Conservation (phyloP, 208 protist genomes). For the Trypanosoma grayi region DNA sequence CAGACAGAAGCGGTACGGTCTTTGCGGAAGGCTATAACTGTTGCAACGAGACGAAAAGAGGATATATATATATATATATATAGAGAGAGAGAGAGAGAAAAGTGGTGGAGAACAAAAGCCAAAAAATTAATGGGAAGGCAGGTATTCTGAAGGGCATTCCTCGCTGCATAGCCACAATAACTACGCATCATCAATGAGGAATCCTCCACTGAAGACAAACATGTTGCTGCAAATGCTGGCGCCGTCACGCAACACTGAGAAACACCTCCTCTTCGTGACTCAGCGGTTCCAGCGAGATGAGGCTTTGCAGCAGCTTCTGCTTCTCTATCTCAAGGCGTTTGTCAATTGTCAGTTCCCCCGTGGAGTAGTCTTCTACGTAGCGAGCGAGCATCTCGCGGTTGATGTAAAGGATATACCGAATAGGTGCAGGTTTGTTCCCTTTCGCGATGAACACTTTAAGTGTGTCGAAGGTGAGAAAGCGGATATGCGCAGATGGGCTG, state of each 20-base stretch:
- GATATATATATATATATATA: too few species aligned
- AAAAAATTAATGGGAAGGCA: too few species aligned
- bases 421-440: conserved; percentile 30
- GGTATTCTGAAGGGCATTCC: too few species aligned
- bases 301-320: conserved; percentile 26
- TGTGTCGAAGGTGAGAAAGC: conserved; percentile 28
- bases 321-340: conserved; percentile 24
- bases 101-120: too few species aligned
- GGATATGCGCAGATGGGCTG: conserved; percentile 24
- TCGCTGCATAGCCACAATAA: too few species aligned
- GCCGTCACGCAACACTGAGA: conserved; percentile 5
- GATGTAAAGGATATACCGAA: conserved; percentile 32
- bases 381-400: conserved; percentile 35
- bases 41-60: too few species aligned
- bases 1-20: neutral
- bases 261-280: conserved; percentile 31
- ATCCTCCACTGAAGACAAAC: neutral
- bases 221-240: neutral
- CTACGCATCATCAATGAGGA: too few species aligned
- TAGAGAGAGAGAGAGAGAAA: too few species aligned
- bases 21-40: too few species aligned
- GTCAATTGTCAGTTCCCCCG: conserved; percentile 16
- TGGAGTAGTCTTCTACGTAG: conserved; percentile 36
- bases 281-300: conserved; percentile 24
- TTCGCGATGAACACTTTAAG: conserved; percentile 34